Evolutionary conservation across 2,329 filamentous ascomycete species (phyloP), one percentile per base, ranked within the genome.

Genomic region (Aspergillus arachidicola): DNA sequence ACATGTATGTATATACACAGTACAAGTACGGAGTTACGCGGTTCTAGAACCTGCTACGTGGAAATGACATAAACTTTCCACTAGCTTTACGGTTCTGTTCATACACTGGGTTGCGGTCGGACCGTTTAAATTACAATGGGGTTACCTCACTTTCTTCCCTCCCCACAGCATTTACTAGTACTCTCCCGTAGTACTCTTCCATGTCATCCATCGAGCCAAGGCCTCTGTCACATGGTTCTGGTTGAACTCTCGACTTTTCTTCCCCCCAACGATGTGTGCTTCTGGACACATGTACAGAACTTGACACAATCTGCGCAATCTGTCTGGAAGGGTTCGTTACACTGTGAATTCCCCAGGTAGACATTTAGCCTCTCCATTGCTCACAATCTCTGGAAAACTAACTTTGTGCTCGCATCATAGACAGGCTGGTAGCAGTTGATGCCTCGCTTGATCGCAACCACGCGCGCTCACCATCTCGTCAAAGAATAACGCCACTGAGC

Each of bases 391-490:
- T 14, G 38, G n/a, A 38, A 38, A 36, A 19, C 51, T 55, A 21
- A 54, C 36, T 41, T 21, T 50, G 57, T 26, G 32, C 53, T 43
- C 36, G 28, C 11, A 54, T 55, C 34, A 26, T 26, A 55, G 51
- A 23, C 32, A 26, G 51, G 23, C 51, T 55, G 34, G 30, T 36
- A 21, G 51, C 21, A 55, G 21, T 38, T 55, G 12, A 38, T 55
- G 32, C 26, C 51, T 55, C 32, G 21, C 14, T 32, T 19, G 28
- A 32, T 34, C 48, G 16, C 28, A 51, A 28, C 26, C 12, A 30
- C 34, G 32, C 23, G 57, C 53, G 36, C 46, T 54, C 58, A 32
- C 19, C 58, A 59, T 48, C 36, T 48, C 26, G 7, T 30, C 57
- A 30, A 48, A 36, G 16, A 32, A 51, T 51, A 59, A 45, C 58